Conservation (phyloP, 352 stramenopile genomes). For the Phytophthora tubulina region DNA sequence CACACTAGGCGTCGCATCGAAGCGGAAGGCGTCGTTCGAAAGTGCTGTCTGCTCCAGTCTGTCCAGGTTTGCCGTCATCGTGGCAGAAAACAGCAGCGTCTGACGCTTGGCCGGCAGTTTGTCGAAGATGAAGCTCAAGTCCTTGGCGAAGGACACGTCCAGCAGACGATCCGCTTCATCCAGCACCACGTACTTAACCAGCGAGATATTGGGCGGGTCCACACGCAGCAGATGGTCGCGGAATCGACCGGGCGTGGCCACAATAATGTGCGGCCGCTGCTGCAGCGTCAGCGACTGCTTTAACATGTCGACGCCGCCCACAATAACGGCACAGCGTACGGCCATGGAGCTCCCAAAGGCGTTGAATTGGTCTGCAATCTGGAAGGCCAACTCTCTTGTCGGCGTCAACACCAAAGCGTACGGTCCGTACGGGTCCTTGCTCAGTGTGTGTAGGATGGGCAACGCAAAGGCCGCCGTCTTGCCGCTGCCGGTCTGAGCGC, state of each 20-base stretch:
- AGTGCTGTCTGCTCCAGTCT: conserved; percentile 80
- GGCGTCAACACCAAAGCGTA: conserved; percentile 97
- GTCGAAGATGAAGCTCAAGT: conserved; percentile 91
- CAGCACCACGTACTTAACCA: conserved; percentile 96
- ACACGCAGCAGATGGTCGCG: conserved; percentile 93
- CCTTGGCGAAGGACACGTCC: conserved; percentile 85
- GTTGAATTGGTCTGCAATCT: conserved; percentile 98
- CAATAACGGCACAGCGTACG: conserved; percentile 93
- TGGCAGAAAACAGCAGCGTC: conserved; percentile 98
- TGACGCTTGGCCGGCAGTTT: conserved; percentile 87
- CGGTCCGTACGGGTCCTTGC: conserved; percentile 94
- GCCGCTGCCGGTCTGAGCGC: conserved; percentile 95
- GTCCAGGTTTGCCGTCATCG: conserved; percentile 95
- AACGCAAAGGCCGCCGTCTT: conserved; percentile 99
- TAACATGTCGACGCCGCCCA: conserved; percentile 96
- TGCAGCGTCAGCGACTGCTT: conserved; percentile 92
- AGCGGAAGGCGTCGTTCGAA: conserved; percentile 64
- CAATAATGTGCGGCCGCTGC: conserved; percentile 95
- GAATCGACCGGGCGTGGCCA: conserved; percentile 97
- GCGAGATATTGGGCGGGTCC: conserved; percentile 89
- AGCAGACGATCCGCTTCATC: conserved; percentile 98
- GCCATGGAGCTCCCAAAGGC: conserved; percentile 94
- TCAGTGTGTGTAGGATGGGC: conserved; percentile 97
- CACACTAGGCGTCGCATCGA: conserved; percentile 77
- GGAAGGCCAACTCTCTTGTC: conserved; percentile 97